phyloP scores from a whole-genome alignment of 805 yeast genomes.

The Wickerhamomyces bovis region DNA sequence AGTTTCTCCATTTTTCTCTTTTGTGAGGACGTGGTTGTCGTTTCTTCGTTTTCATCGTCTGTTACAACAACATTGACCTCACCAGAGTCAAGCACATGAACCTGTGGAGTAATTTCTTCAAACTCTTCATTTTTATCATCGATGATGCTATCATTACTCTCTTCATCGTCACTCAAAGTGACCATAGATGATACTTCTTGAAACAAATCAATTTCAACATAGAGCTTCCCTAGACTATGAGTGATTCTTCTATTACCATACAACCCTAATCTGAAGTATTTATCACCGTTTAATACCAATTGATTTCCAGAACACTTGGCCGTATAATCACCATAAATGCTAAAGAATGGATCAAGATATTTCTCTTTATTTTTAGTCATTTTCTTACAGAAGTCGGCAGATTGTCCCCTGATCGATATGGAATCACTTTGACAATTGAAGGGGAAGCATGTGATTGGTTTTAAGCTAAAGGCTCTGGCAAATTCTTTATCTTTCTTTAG shows the following conservation, averaged over 20 bases:
- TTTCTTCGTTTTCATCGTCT: slow-evolving; percentile 1
- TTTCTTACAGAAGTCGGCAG: neutral
- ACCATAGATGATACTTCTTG: neutral
- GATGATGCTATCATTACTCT: neutral
- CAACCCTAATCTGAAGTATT: neutral
- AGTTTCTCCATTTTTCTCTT: neutral
- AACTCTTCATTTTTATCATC: neutral
- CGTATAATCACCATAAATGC: slow-evolving; percentile 1
- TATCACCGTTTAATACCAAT: neutral
- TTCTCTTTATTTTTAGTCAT: neutral
- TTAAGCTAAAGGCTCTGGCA: neutral
- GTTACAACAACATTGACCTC: neutral
- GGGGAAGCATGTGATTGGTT: neutral
- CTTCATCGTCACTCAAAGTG: neutral
- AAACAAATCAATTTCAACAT: neutral
- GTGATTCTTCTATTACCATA: neutral
- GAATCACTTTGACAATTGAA: neutral
- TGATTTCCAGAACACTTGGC: neutral
- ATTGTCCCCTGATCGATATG: neutral
- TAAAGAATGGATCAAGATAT: slow-evolving; percentile 1
- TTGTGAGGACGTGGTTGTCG: neutral
- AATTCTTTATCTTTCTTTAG: neutral
- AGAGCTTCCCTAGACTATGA: neutral
- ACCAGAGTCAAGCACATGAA: neutral
- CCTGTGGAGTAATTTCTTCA: neutral